Conservation (phyloP, 2,329 filamentous ascomycete species). For the Canariomyces notabilis region DNA sequence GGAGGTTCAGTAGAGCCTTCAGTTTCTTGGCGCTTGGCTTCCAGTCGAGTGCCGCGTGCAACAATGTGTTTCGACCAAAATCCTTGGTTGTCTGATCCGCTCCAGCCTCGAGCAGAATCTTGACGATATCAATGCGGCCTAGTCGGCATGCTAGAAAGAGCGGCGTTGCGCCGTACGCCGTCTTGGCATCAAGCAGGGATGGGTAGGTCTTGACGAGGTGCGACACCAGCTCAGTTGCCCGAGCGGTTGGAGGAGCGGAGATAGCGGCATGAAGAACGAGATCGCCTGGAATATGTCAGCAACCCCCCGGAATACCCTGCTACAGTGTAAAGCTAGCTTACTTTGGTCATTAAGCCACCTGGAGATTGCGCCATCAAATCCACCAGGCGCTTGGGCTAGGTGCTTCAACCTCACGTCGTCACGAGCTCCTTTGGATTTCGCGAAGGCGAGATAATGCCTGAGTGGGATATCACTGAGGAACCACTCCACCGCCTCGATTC, state of each 20-base stretch:
- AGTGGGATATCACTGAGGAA: slow-evolving; percentile 67
- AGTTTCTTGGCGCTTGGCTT: slow-evolving; percentile 34
- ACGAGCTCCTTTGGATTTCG: slow-evolving; percentile 50
- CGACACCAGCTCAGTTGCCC: slow-evolving; percentile 52
- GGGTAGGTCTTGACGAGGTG: slow-evolving; percentile 62
- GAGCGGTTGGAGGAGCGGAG: slow-evolving; percentile 35
- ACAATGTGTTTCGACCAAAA: slow-evolving; percentile 56
- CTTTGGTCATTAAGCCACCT: slow-evolving; percentile 58
- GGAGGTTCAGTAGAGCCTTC: slow-evolving; percentile 48
- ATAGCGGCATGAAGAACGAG: slow-evolving; percentile 64
- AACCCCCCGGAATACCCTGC: background rate
- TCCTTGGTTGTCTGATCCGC: slow-evolving; percentile 66
- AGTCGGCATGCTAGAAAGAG: slow-evolving; percentile 61
- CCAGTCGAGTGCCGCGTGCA: slow-evolving; percentile 52
- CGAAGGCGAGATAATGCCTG: slow-evolving; percentile 64
- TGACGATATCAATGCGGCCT: slow-evolving; percentile 49
- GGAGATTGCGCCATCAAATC: slow-evolving; percentile 57
- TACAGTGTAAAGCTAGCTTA: slow-evolving; percentile 35
- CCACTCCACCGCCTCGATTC: slow-evolving; percentile 68
- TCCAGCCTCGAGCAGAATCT: slow-evolving; percentile 60
- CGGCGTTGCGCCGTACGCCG: slow-evolving; percentile 56
- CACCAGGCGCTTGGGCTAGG: slow-evolving; percentile 54
- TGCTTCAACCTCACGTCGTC: slow-evolving; percentile 59
- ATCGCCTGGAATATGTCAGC: slow-evolving; percentile 42
- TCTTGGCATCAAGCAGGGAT: slow-evolving; percentile 56